Base-by-base conservation (phyloP, 768 basidiomycete species). In the Sporobolomyces roseus region DNA sequence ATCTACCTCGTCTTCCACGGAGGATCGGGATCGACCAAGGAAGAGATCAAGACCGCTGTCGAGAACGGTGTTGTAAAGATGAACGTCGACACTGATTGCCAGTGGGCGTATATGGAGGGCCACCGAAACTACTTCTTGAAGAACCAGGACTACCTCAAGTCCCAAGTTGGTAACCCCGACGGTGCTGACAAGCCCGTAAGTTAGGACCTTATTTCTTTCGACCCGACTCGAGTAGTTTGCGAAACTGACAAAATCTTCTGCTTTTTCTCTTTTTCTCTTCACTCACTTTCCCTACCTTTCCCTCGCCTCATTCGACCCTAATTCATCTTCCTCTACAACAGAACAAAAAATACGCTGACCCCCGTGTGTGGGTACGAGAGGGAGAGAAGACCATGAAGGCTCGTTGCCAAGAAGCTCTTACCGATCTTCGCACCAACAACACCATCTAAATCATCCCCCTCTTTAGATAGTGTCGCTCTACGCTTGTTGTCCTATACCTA, bases 1-100 rank as follows among this genome's bases (percentile, higher is more conserved):
- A 81, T 94, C 75, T 97, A 88, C 86, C 90, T 98, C 70, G 96
- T 98, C 80, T 99, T 98, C 92, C 96, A 99, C 82, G 96, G 96
- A 80, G 96, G 96, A 72, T 98, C 96, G 61, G 96, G 96, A 51
- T 98, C 96, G 36, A 87, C 89, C 74, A 91, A 91, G 81, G 88
- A 93, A 53, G 96, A 99, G 81, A 99, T 98, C 81, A 83, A 82
- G 75, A 91, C 87, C 53, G 94, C 93, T 65, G 96, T 98, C 73
- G 77, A 81, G 60, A 84, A 93, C 79, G 94, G 94, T 77, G 94
- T 96, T 48, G 87, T 98, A 78, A 99, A 99, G 84, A 98, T 98
- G 93, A 97, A 98, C 82, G 91, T 60, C n/a, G 59, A 61, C 51
- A 73, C 70, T 80, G 90, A 93, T 80, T 90, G 88, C 21, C 91